A percentile compares a stretch with the other conserved stretches of the same genome.
phyloP scores from a whole-genome alignment of 495 filamentous ascomycete genomes.

The Penicillium atrosanguineum region DNA sequence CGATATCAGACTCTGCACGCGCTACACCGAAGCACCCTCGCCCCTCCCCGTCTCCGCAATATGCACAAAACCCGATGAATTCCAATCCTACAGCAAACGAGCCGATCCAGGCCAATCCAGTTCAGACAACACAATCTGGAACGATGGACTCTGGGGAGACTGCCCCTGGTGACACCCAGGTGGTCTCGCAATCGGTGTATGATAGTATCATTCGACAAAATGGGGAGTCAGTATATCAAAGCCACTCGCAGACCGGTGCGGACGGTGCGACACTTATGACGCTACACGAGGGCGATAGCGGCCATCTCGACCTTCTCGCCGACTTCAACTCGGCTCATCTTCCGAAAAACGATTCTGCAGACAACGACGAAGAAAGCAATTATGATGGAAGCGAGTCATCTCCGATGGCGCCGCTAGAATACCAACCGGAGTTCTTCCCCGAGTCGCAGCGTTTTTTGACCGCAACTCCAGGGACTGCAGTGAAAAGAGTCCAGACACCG shows the following conservation, averaged over 20 bases:
- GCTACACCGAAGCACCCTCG: neutral
- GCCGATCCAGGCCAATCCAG: neutral
- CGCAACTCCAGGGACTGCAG: conserved; percentile 42
- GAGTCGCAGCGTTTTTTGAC: conserved; percentile 50
- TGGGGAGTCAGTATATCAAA: conserved; percentile 28
- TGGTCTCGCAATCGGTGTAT: conserved; percentile 52
- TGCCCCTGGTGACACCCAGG: conserved; percentile 49
- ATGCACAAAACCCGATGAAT: conserved; percentile 19
- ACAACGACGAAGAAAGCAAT: conserved; percentile 38
- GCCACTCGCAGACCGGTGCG: conserved; percentile 14
- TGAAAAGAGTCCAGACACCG: conserved; percentile 32
- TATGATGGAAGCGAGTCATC: conserved; percentile 39
- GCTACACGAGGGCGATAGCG: conserved; percentile 44
- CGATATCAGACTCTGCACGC: conserved; percentile 6
- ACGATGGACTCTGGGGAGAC: conserved; percentile 37
- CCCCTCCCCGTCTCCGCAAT: conserved; percentile 3
- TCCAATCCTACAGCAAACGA: conserved; percentile 4
- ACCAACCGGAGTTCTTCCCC: conserved; percentile 43
- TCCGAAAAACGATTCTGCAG: conserved; percentile 26
- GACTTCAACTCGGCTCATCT: conserved; percentile 33
- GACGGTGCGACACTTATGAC: conserved; percentile 40
- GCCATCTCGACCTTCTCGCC: conserved; percentile 48
- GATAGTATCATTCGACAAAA: conserved; percentile 44
- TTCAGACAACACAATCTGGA: conserved; percentile 9
- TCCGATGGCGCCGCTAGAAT: conserved; percentile 23